Evolutionary conservation across 192 early-diverging fungal genomes (phyloP), one percentile per base, ranked within the genome.

Genomic region (Backusella westeae): DNA sequence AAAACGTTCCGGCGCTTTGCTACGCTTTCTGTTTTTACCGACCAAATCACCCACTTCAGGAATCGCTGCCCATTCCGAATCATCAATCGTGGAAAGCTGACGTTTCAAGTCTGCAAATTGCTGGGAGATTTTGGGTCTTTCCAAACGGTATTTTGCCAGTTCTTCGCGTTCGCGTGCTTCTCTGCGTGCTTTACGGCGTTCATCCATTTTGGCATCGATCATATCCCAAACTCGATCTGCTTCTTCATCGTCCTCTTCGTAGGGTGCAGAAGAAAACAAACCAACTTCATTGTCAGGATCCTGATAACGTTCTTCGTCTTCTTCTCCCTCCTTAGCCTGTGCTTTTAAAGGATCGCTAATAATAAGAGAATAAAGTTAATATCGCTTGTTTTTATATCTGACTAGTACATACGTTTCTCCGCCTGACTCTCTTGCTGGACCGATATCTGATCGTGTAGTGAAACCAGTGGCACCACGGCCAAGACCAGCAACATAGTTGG

Each of bases 401-500:
- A 34, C 56, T 38, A 29, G 59, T 41, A 67, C 79, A 63, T 87
- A 89, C 87, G 78, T 79, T 63, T 75, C 67, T 46, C 84, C 83
- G 23, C 85, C 82, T 36, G 87, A 81, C 77, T 99, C 97, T 74
- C 95, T 90, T 6, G 96, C 98, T 32, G 97, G 96, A 65, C 98
- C 98, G 74, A 99, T 96, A 87, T 99, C 98, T 8, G 96, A 96
- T 32, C 96, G 92, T 29, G 98, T 99, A 14, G 98, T 99, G 77
- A 99, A 99, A 8, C 98, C 98, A 9, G 95, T 94, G 1, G 98
- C 98, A 76, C 90, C 98, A 81, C 98, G 91, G 15, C 98, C 98
- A 8, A 99, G 85, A 77, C 98, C 98, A 26, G 98, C 98, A 75
- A 99, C 95, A 77, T 99, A 99, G 77, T 94, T 94, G 29, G 96